Evolutionary conservation across 1,139 yeast genomes (phyloP).

Genomic region (Lodderomyces beijingensis): DNA sequence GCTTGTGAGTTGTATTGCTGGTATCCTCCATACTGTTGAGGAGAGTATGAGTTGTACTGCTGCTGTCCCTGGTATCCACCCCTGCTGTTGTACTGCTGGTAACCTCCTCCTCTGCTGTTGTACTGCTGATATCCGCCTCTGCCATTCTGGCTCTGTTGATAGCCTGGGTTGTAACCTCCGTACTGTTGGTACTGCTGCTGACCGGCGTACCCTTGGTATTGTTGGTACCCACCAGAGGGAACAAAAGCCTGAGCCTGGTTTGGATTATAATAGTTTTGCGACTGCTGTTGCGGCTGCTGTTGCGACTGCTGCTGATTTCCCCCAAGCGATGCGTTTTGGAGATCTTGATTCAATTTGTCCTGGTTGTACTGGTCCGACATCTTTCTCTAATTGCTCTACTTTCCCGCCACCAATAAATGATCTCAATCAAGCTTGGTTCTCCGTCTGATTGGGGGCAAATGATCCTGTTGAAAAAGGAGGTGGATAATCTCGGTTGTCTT

Average conservation of each 20-base stretch:
- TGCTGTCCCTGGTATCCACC: slow-evolving; percentile 26
- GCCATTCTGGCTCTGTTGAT: slow-evolving; percentile 19
- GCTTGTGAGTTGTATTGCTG: slow-evolving; percentile 10
- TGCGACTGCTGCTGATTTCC: slow-evolving; percentile 17
- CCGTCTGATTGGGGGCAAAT: no score
- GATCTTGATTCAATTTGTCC: slow-evolving; percentile 53
- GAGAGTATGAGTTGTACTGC: slow-evolving; percentile 3
- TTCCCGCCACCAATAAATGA: no score
- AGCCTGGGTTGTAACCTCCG: slow-evolving; percentile 14
- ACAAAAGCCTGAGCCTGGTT: slow-evolving; percentile 40
- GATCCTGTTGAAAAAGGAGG: no score
- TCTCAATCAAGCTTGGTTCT: no score
- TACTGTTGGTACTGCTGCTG: slow-evolving; percentile 10
- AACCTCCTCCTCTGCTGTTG: slow-evolving; percentile 9
- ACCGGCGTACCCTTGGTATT: slow-evolving; percentile 9
- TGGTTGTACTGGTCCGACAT: slow-evolving; percentile 50
- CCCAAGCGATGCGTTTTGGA: slow-evolving; percentile 45
- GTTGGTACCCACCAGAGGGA: slow-evolving; percentile 26
- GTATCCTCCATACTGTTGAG: slow-evolving; percentile 8
- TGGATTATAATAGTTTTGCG: slow-evolving; percentile 30
- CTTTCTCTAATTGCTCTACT: no score
- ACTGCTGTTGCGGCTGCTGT: slow-evolving; percentile 10
- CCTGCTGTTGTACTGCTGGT: slow-evolving; percentile 16
- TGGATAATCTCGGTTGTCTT: no score
- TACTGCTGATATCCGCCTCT: slow-evolving; percentile 25